These are phyloP conservation scores for Antrodiella citrinella DNA, from an alignment of 768 basidiomycete species.

Conservation along the genomic window DNA sequence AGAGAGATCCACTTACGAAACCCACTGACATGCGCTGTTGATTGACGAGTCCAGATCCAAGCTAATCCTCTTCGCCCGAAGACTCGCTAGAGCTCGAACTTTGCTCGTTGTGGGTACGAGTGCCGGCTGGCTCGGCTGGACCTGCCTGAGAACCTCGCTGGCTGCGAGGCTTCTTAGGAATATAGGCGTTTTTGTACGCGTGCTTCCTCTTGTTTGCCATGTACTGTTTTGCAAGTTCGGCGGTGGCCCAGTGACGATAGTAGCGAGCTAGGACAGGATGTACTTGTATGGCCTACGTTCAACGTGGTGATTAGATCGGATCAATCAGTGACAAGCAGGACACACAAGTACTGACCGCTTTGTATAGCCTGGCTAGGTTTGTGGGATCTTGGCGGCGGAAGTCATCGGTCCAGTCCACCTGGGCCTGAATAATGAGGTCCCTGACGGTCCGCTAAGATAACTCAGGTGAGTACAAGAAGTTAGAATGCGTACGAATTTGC, in stretches of 20 bases:
- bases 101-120: no score
- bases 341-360: background rate
- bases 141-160: background rate
- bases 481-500: no score
- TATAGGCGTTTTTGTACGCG: background rate
- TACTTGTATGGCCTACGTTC: conserved; percentile 1
- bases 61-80: no score
- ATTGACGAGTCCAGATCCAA: no score
- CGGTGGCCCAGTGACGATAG: conserved; percentile 13
- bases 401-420: background rate
- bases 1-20: no score
- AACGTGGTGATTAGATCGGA: no score
- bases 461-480: background rate
- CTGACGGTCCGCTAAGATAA: background rate
- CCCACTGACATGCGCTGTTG: no score
- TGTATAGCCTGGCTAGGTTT: background rate
- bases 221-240: conserved; percentile 12
- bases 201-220: conserved; percentile 1
- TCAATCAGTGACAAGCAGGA: no score
- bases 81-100: no score
- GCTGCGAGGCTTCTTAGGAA: background rate
- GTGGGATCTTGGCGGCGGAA: background rate
- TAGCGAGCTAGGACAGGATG: conserved; percentile 10
- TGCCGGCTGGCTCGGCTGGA: no score
- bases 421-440: background rate